A percentile compares a stretch with the other conserved stretches of the same genome.
Conservation (phyloP, 306 rosid genomes). For the Castanea crenata region DNA sequence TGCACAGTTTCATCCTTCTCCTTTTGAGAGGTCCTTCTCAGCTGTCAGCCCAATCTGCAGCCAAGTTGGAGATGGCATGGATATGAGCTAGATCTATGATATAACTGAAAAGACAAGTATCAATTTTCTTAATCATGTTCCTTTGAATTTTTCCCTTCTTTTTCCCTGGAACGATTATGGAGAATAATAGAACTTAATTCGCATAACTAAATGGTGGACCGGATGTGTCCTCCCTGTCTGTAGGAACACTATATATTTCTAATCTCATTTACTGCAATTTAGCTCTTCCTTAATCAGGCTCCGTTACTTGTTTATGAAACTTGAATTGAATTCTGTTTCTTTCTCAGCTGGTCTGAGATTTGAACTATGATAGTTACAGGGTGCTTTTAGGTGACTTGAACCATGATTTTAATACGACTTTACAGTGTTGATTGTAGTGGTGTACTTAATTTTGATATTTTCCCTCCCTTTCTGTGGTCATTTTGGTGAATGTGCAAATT, state of each 20-base stretch:
- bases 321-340: slow-evolving; percentile 27
- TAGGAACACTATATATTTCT: slow-evolving; percentile 66
- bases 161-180: slow-evolving; percentile 39
- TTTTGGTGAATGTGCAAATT: slow-evolving; percentile 18
- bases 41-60: slow-evolving; percentile 78
- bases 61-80: slow-evolving; percentile 94
- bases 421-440: slow-evolving; percentile 10
- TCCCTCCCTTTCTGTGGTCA: slow-evolving; percentile 2
- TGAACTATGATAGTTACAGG: slow-evolving; percentile 24
- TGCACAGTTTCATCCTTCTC: slow-evolving; percentile 76
- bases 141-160: slow-evolving; percentile 28
- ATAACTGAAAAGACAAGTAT: slow-evolving; percentile 35
- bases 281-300: slow-evolving; percentile 37
- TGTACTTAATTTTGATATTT: slow-evolving; percentile 22
- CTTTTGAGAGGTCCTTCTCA: slow-evolving; percentile 82
- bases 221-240: slow-evolving; percentile 49
- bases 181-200: slow-evolving; percentile 47
- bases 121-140: slow-evolving; percentile 41
- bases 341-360: slow-evolving; percentile 16
- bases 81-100: slow-evolving; percentile 61
- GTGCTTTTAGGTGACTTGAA: slow-evolving; percentile 23
- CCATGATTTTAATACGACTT: slow-evolving; percentile 18
- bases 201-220: slow-evolving; percentile 57
- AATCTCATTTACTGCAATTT: slow-evolving; percentile 56
- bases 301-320: slow-evolving; percentile 32